Evolutionary conservation across 192 early-diverging fungal species (phyloP).

Genomic region (Backusella sp.): DNA sequence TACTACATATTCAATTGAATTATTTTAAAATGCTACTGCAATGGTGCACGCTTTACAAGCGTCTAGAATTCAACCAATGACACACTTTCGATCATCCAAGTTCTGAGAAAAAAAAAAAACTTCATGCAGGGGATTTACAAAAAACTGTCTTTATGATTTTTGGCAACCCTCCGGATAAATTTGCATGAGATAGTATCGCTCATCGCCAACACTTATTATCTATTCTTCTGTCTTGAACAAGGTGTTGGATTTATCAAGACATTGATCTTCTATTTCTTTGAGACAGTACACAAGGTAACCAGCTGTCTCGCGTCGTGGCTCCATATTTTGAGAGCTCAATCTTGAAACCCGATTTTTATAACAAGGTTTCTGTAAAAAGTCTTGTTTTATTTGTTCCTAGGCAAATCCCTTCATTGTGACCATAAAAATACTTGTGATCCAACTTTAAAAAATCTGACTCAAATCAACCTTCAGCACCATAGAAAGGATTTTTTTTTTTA

Average conservation of each 20-base stretch:
- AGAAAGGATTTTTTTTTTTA: neutral
- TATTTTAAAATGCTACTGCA: neutral
- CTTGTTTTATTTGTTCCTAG: neutral
- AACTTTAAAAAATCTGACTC: neutral
- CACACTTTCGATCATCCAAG: neutral
- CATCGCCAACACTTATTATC: too few species aligned
- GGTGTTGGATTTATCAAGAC: too few species aligned
- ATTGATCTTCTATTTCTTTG: too few species aligned
- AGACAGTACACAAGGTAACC: too few species aligned
- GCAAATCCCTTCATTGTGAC: neutral
- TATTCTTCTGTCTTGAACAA: too few species aligned
- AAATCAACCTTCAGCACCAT: too few species aligned
- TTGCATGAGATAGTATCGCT: too few species aligned
- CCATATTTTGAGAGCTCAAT: neutral
- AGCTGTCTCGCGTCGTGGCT: too few species aligned
- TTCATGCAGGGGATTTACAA: neutral
- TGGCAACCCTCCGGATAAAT: too few species aligned
- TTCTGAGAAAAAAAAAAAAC: neutral
- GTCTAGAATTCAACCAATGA: neutral
- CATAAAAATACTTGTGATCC: neutral
- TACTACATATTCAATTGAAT: neutral
- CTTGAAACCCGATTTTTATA: neutral
- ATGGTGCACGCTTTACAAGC: neutral
- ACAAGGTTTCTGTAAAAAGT: too few species aligned
- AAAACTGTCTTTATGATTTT: too few species aligned